Conservation (phyloP, 169 alveolate genomes). For the Cryptosporidium sp. region DNA sequence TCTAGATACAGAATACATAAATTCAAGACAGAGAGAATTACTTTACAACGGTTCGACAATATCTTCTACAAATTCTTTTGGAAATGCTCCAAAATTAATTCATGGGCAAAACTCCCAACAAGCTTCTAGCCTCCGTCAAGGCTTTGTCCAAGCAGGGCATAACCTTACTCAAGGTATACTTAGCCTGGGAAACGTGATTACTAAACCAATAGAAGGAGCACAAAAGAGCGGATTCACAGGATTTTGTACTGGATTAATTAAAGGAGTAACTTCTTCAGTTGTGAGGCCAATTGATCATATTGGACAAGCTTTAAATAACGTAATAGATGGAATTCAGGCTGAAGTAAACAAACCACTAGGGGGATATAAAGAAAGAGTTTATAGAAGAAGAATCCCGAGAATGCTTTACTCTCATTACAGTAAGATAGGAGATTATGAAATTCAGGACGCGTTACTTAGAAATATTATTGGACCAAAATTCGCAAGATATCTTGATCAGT, state of each 20-base stretch:
- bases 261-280: conserved; percentile 91
- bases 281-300: conserved; percentile 92
- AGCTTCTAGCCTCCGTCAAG: conserved; percentile 85
- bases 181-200: conserved; percentile 88
- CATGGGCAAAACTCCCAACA: background rate
- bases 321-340: conserved; percentile 89
- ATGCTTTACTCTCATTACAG: conserved; percentile 90
- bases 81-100: background rate
- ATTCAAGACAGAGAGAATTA: conserved; percentile 85
- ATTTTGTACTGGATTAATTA: conserved; percentile 89
- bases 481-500: conserved; percentile 83
- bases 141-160: conserved; percentile 87
- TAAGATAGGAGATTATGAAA: conserved; percentile 80
- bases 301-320: conserved; percentile 91
- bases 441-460: conserved; percentile 85
- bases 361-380: conserved; percentile 80
- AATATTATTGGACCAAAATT: conserved; percentile 84
- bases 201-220: conserved; percentile 92
- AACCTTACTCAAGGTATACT: conserved; percentile 90
- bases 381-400: conserved; percentile 86
- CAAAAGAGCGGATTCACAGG: conserved; percentile 91
- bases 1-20: conserved; percentile 90
- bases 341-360: conserved; percentile 85
- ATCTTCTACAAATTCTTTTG: background rate
- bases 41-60: conserved; percentile 4